These are phyloP conservation scores for Paecilomyces formosus DNA, from an alignment of 2,329 filamentous ascomycete species.

Conservation along the genomic window DNA sequence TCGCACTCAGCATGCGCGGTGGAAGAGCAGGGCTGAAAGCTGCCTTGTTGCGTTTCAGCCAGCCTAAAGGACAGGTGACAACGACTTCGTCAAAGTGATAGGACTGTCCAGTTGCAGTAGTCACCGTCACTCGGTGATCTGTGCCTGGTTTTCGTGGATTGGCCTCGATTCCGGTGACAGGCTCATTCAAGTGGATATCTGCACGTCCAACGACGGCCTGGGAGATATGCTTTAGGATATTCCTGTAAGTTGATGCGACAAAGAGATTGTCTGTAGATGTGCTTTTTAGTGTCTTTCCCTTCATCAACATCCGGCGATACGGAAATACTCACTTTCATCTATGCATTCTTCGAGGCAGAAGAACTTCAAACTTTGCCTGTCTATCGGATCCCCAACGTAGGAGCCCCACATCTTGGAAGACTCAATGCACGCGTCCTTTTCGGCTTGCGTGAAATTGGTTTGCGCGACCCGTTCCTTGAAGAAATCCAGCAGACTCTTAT, in stretches of 20 bases:
- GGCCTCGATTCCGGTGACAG: conserved; percentile 34
- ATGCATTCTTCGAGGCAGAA: conserved; percentile 61
- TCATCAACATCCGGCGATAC: neutral
- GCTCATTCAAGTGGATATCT: conserved; percentile 41
- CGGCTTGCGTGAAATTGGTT: conserved; percentile 28
- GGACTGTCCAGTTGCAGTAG: conserved; percentile 25
- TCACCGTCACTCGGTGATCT: conserved; percentile 38
- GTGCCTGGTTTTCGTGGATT: conserved; percentile 8
- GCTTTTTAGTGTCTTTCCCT: neutral
- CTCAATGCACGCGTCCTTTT: conserved; percentile 44
- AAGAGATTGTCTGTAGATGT: conserved; percentile 49
- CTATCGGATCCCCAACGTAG: conserved; percentile 55
- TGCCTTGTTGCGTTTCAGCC: conserved; percentile 42
- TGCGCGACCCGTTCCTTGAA: conserved; percentile 44
- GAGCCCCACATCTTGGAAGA: conserved; percentile 56
- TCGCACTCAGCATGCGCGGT: conserved; percentile 34
- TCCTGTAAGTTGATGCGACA: conserved; percentile 53
- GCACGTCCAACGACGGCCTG: conserved; percentile 41
- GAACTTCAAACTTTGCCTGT: conserved; percentile 55
- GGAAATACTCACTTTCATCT: conserved; percentile 44
- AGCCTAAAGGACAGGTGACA: conserved; percentile 47
- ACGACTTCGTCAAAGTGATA: conserved; percentile 45
- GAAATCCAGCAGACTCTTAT: conserved; percentile 51
- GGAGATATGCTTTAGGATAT: conserved; percentile 49
- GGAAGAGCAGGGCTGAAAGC: conserved; percentile 41